These are phyloP conservation scores for Aspergillus olivimuriae DNA, from an alignment of 495 filamentous ascomycete genomes.

Conservation along the genomic window DNA sequence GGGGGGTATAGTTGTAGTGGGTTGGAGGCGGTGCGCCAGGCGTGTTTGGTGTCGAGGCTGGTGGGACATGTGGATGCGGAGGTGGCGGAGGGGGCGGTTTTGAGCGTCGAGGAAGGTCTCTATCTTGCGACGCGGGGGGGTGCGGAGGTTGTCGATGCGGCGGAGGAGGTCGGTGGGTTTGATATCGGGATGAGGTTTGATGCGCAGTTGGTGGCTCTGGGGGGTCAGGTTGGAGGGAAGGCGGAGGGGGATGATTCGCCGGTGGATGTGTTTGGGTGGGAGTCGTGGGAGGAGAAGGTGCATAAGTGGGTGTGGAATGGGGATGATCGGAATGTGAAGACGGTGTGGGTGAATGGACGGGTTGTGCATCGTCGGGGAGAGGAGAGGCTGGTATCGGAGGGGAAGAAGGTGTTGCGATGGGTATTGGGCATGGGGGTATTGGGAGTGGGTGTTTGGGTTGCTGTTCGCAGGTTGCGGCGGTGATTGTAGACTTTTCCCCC, in stretches of 20 bases:
- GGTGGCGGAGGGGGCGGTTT: conserved; percentile 36
- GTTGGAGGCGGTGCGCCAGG: conserved; percentile 72
- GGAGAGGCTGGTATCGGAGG: background rate
- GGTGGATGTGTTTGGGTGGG: conserved; percentile 84
- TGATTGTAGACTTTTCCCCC: no score
- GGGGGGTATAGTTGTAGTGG: conserved; percentile 79
- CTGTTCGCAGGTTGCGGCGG: conserved; percentile 5
- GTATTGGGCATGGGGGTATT: background rate
- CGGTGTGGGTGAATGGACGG: conserved; percentile 75
- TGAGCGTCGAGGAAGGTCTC: conserved; percentile 80
- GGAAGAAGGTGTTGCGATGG: background rate
- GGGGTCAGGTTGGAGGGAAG: conserved; percentile 17
- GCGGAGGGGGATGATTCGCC: background rate
- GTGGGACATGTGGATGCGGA: conserved; percentile 10
- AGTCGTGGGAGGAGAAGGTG: conserved; percentile 67
- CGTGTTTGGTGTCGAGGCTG: conserved; percentile 64
- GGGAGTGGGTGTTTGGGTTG: conserved; percentile 5
- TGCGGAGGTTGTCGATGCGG: conserved; percentile 64
- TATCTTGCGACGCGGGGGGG: conserved; percentile 69
- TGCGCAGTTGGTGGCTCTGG: conserved; percentile 64
- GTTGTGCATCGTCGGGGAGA: conserved; percentile 55
- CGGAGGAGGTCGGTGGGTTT: conserved; percentile 61
- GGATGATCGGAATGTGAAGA: conserved; percentile 73
- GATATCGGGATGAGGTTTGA: conserved; percentile 78
- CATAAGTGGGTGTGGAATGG: conserved; percentile 89